Base-by-base conservation (phyloP, 352 stramenopile genomes). In the Pythium utonaiense region DNA sequence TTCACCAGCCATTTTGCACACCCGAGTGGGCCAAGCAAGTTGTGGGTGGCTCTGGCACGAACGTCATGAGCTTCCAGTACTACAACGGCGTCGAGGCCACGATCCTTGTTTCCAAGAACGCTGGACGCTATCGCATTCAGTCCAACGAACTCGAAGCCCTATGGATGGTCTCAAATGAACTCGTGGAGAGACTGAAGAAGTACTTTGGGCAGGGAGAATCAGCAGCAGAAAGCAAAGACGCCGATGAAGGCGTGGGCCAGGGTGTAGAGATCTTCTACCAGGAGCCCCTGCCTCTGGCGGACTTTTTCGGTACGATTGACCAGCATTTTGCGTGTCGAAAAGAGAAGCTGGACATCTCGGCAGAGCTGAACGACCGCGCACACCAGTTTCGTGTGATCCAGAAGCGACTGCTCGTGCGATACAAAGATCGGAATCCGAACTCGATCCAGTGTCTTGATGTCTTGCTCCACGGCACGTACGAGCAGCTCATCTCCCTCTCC, bases 21-120 rank as follows among this genome's bases (percentile, higher is more conserved):
- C 75, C 77, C 6, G 86, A 94, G 47, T 88, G 80, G 78, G 73
- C 79, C 7, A 83, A 90, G 33, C 77, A 89, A 36, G 67, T 93
- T 3, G 70, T 77, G 1, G 78, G 73, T 6, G 78, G 80, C 8
- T 65, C 70, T 0, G 74, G 77, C 22, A 83, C 80, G 21, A 95
- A 94, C 53, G 81, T 95, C 30, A 62, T 96, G 40, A 94, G 83
- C 53, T 90, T 97, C 48, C 85, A 95, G 62, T 96, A 96, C 66
- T 91, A 89, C 69, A 91, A 91, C 57, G 86, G 85, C 19, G 76
- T 83, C 7, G 83, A 95, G 27, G 83, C 78, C 1, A 96, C 83
- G 40, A 91, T 96, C 44, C 68, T 97, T 5, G 87, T 93, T 17
- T 97, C 87, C n/a, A 96, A 96, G 58, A 96, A 92, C 50, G 83